Conservation (phyloP, 768 basidiomycete genomes). For the Rhodosporidiobolus odoratus region DNA sequence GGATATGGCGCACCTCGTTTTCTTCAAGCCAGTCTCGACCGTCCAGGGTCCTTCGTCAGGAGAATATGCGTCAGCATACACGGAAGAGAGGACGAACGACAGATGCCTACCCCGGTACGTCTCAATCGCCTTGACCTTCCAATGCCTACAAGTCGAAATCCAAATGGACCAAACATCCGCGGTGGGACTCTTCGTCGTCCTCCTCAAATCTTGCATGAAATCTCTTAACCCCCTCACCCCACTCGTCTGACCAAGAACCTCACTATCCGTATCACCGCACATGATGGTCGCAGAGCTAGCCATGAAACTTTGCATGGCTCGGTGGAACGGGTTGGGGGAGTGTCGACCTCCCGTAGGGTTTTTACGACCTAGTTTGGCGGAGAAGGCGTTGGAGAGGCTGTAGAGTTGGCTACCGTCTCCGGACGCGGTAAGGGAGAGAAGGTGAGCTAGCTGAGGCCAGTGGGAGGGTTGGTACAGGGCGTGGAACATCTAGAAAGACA, state of each 20-base stretch:
- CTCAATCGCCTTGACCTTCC: conserved; percentile 26
- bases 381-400: conserved; percentile 3
- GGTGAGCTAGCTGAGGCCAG: conserved; percentile 29
- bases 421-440: conserved; percentile 15
- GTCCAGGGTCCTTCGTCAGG: conserved; percentile 33
- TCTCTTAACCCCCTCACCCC: not conserved
- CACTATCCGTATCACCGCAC: conserved; percentile 32
- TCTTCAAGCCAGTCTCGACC: conserved; percentile 20
- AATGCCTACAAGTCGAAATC: conserved; percentile 28
- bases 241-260: not conserved
- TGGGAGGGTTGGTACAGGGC: conserved; percentile 23
- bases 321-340: conserved; percentile 26
- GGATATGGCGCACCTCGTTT: conserved; percentile 24
- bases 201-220: conserved; percentile 20
- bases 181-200: conserved; percentile 11
- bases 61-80: not conserved
- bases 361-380: not conserved
- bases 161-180: conserved; percentile 32
- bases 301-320: not conserved
- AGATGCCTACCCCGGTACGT: conserved; percentile 11
- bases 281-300: conserved; percentile 24
- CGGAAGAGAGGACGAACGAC: not conserved
- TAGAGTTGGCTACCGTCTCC: conserved; percentile 19
- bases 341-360: not conserved
- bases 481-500: conserved; percentile 14